A percentile compares a stretch with the other conserved stretches of the same genome.
Evolutionary conservation across 2,329 filamentous ascomycete genomes (phyloP).

Genomic region (Ceratocystis lukuohia): DNA sequence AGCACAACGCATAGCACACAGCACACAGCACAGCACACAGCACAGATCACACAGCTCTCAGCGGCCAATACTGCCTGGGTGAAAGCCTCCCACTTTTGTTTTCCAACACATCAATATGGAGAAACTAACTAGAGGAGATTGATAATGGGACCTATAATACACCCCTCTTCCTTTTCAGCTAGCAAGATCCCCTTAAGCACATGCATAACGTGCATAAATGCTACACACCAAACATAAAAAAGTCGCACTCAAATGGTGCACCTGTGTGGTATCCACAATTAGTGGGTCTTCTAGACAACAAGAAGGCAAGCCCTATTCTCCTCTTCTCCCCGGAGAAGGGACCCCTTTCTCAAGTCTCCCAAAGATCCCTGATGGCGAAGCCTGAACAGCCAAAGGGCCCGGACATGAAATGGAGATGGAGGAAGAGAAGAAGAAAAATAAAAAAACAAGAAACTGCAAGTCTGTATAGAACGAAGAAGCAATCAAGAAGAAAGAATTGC

Average conservation of each 20-base stretch:
- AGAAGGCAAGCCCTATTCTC: background rate
- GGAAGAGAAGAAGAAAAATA: background rate
- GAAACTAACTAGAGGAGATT: too few relatives aligned
- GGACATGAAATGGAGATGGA: background rate
- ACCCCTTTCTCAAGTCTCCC: background rate
- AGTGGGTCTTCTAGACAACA: background rate
- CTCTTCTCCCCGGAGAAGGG: background rate
- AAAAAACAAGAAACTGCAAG: background rate
- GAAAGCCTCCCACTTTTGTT: too few relatives aligned
- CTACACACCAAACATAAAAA: background rate
- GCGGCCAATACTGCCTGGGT: too few relatives aligned
- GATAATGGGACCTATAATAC: background rate
- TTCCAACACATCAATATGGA: too few relatives aligned
- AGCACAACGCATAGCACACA: too few relatives aligned
- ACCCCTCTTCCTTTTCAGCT: background rate
- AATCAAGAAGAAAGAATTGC: background rate
- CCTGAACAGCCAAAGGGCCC: background rate
- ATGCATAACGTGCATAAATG: background rate
- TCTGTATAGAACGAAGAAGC: background rate
- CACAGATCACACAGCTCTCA: too few relatives aligned
- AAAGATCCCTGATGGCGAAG: background rate
- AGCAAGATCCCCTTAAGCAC: background rate
- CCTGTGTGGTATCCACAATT: background rate
- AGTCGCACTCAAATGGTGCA: background rate
- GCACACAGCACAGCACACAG: too few relatives aligned